Base-by-base conservation (phyloP, 2,329 filamentous ascomycete species). In the Trichoderma sp. region DNA sequence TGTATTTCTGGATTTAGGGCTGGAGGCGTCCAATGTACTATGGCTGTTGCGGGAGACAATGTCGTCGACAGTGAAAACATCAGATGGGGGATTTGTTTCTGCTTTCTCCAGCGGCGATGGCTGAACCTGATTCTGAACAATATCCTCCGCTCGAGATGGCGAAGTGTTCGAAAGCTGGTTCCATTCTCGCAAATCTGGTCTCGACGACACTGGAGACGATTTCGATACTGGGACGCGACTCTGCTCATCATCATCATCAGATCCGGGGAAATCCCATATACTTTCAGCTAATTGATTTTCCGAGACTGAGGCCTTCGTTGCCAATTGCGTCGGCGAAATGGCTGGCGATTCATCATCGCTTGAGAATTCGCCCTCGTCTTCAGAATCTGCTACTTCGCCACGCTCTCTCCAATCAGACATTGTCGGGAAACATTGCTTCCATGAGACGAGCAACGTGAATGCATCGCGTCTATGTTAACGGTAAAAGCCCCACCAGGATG, bases 331-430 rank as follows among this genome's bases (percentile, higher is more conserved):
- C 37, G 29, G 60, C 14, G 1, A 11, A 33, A 21, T 40, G 40
- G 35, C 21, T 31, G 37, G 19, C 31, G 55, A 24, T 16, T 68
- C 43, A 55, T 77, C 73, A 69, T 81, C 76, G 70, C 76, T 80
- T 69, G 84, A 82, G 71, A 81, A 82, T 66, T 75, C 80, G 72
- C 77, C 79, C 59, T 85, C 83, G 69, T 84, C 83, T 73, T 85
- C 83, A 71, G 83, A 85, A 76, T 85, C 83, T 69, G 84, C 83
- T 72, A 85, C 80, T 75, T 84, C 83, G 74, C 83, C 84, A 76
- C 83, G 75, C 73, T 83, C 81, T 80, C 81, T 85, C 83, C 83
- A 85, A 72, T 81, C 81, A 68, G 76, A 77, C 83, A 85, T 85
- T 72, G 60, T 77, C 67, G 13, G 14, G 5, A 31, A 55, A 19